Evolutionary conservation across 768 basidiomycete species (phyloP), one percentile per base, ranked within the genome.

Genomic region (Termitomyces sp.): DNA sequence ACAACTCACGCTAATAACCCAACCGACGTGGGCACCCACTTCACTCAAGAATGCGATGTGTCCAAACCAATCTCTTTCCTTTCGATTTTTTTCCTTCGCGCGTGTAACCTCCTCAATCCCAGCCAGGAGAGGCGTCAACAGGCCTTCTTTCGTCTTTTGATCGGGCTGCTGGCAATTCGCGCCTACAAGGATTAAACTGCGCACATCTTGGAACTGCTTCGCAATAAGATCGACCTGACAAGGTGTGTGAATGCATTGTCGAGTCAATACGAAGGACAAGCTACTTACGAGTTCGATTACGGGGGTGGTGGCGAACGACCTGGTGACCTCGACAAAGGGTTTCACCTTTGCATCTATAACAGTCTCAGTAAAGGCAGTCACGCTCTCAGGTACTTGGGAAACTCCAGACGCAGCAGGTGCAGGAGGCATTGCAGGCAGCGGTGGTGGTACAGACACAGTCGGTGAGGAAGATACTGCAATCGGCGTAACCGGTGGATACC

Each of bases 31-130:
- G 5, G 89, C 81, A 0, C 84, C 87, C 20, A 91, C 93, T 67
- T 95, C 95, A 3, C 87, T 83, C n/a, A 97, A 78, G 27, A 86
- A 82, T 33, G 83, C 86, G 27, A 98, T 76, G 68, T 95, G 93
- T 45, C 83, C 85, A 65, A 82, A 85, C 87, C 90, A 95, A 48
- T 93, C 89, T 57, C 89, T 80, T 55, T 90, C 88, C 69, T 87
- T 84, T 61, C 91, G 76, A 61, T 87, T 87, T 37, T 85, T 83
- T 61, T 96, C 94, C 74, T 94, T 94, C 62, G 88, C 78, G 46
- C 87, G 86, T n/a, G 82, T 79, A 61, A 97, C 84, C 2, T 84
- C 85, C 60, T 87, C 85, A 58, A 98, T 85, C 7, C 86, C 81
- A 18, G 81, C 76, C 55, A 86, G 85, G 48, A 96, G 81, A 2